These are phyloP conservation scores for Rhinocladiella similis DNA, from an alignment of 2,329 filamentous ascomycete genomes.

Conservation along the genomic window DNA sequence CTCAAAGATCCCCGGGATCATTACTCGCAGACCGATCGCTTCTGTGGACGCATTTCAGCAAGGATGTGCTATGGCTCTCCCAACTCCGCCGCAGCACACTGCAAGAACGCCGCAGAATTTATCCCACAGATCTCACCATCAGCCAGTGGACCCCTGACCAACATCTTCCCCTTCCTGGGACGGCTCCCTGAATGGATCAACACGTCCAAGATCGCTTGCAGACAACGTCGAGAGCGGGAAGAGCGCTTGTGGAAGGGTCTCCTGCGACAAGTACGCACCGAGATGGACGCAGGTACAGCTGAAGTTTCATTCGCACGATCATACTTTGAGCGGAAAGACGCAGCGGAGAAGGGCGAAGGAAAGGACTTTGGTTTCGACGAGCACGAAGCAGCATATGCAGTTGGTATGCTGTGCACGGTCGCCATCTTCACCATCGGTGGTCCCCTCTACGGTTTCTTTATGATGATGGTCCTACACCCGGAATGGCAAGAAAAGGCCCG, in stretches of 20 bases:
- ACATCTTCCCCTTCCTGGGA: conserved; percentile 17
- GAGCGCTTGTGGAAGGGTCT: conserved; percentile 17
- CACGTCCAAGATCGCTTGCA: conserved; percentile 9
- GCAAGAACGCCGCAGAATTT: conserved; percentile 18
- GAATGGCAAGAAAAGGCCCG: conserved; percentile 50
- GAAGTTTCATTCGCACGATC: conserved; percentile 15
- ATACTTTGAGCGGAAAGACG: conserved; percentile 18
- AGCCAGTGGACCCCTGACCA: conserved; percentile 17
- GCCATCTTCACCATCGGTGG: conserved; percentile 32
- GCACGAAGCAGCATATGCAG: conserved; percentile 31
- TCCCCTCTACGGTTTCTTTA: conserved; percentile 31
- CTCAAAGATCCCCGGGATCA: conserved; percentile 18
- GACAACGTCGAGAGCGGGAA: conserved; percentile 17
- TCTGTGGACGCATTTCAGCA: conserved; percentile 9
- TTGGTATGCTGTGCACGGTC: conserved; percentile 31
- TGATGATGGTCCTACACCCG: conserved; percentile 51
- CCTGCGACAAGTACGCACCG: conserved; percentile 10
- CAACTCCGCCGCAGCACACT: conserved; percentile 7
- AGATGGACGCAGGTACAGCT: conserved; percentile 13
- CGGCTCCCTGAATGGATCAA: conserved; percentile 20
- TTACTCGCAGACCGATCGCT: conserved; percentile 16
- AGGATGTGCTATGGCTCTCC: conserved; percentile 15
- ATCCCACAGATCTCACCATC: conserved; percentile 22
- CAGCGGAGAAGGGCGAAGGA: not conserved
- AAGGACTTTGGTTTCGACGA: conserved; percentile 25